Percentiles rank a stretch among this genome's conserved stretches.
Evolutionary conservation across 257 asterid genomes (phyloP).

Genomic region (Cruciata laevipes): DNA sequence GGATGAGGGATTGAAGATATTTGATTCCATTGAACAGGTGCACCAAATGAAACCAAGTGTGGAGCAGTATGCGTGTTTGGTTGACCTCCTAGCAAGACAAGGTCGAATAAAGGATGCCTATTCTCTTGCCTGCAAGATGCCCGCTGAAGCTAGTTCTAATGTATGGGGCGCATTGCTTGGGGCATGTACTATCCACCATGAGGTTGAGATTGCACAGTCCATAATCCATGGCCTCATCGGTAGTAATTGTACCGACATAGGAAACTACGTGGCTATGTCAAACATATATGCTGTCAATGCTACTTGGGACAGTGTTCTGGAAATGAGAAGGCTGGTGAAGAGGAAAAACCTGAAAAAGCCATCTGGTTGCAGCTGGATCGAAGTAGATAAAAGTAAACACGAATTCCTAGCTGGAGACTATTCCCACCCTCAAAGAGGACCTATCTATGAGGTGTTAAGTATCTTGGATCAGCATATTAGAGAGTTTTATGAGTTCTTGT

Average conservation of each 20-base stretch:
- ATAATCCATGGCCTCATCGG: conserved; percentile 42
- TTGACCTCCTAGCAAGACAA: conserved; percentile 76
- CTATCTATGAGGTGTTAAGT: conserved; percentile 37
- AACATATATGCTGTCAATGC: conserved; percentile 74
- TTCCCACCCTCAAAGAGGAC: conserved; percentile 50
- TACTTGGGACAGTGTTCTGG: conserved; percentile 73
- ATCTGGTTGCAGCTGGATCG: conserved; percentile 95
- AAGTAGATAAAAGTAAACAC: conserved; percentile 47
- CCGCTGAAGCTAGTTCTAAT: conserved; percentile 48
- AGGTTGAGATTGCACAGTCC: conserved; percentile 45
- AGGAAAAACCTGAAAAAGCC: conserved; percentile 68
- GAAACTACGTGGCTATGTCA: conserved; percentile 65
- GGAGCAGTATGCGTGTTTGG: conserved; percentile 78
- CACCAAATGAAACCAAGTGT: conserved; percentile 55
- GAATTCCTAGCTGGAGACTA: conserved; percentile 69
- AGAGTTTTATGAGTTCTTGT: conserved; percentile 26
- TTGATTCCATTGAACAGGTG: conserved; percentile 41
- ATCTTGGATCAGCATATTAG: conserved; percentile 58
- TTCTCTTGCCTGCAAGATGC: conserved; percentile 48
- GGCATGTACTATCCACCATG: conserved; percentile 66
- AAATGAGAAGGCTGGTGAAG: conserved; percentile 66
- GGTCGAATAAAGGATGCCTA: conserved; percentile 66
- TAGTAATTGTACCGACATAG: conserved; percentile 39
- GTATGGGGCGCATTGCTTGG: conserved; percentile 74
- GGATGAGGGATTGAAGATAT: conserved; percentile 53